Evolutionary conservation across 2,329 filamentous ascomycete genomes (phyloP), one percentile per base, ranked within the genome.

Genomic region (Rhynchosporium graminicola): DNA sequence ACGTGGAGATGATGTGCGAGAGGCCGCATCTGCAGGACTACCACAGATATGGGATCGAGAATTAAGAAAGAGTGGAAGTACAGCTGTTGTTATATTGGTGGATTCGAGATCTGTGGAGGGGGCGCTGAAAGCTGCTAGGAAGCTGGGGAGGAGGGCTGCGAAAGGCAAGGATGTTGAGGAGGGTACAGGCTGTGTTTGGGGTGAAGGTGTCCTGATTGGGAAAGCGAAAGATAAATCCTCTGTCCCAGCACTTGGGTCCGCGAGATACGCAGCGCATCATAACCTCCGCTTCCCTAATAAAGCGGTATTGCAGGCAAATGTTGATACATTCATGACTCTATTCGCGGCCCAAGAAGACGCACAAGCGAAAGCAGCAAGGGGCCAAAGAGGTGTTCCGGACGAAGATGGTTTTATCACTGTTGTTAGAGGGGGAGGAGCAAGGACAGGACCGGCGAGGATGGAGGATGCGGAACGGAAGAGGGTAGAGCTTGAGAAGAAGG

Each of bases 351-450:
- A 80, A 78, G 90, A 83, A 80, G 86, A 76, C 77, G 88, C 80
- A 76, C 87, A 80, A 69, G 82, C 72, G 67, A 87, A 79, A 77
- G 82, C 80, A 73, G 89, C 78, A 73, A 87, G 85, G 77, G 79
- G 83, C 60, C 79, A 88, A 65, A 86, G 91, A 64, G 88, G 89
- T 69, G 87, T 92, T 71, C 92, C 94, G 0, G 95, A 99, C 75
- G 93, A 92, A 72, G 95, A 99, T 75, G 95, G 95, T 1, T 99
- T 99, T 74, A 84, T 98, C 55, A 98, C 93, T 3, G 95, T 99
- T 29, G 90, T 88, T 1, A 84, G 90, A 60, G 92, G 92, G 31
- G 90, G 90, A 45, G 92, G 92, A 31, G 90, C 90, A 46, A 81
- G 88, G 62, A 82, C 82, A 6, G 89, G 88, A n/a, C 87, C 91